Base-by-base conservation (phyloP, 179 eudicot species). In the Nepenthes alata region DNA sequence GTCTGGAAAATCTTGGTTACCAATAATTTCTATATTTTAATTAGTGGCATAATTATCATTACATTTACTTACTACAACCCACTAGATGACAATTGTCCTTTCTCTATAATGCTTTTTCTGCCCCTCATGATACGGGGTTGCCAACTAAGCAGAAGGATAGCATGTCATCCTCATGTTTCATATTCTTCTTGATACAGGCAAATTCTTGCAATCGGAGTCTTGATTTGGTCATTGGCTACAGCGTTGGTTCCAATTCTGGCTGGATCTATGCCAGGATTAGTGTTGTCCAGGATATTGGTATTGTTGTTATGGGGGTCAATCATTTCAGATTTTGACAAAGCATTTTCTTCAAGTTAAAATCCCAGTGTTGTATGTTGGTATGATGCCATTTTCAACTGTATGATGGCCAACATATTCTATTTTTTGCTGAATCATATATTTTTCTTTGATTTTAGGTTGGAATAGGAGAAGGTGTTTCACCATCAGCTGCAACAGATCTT, bases 381-480 rank as follows among this genome's bases (percentile, higher is more conserved):
- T 0, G 0, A 44, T 44, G 10, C 47, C 7, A 44, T 58, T 57
- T 6, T 35, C 34, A 11, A 58, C 3, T 54, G 5, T 47, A 34
- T 65, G 68, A 15, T 37, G 15, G 25, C 25, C 25, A 25, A 25
- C 25, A 25, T 25, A 25, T 25, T 25, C 25, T 25, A 25, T 25
- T 25, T 25, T 25, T 25, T 25, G 25, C 25, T 25, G 25, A 25
- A 25, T 25, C 25, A 25, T 25, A 25, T 0, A 25, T 25, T 25
- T 55, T 41, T 56, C 65, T 60, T 66, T 12, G 39, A 25, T 58
- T 77, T 53, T 75, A 89, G 98, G 98, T 93, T 73, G 97, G 98
- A 54, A 93, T 93, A 35, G 98, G 98, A 47, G 98, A 93, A 87
- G 97, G 98, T 47, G 98, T 93, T 72, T 93, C 98, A 13, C 98